phyloP scores from a whole-genome alignment of 2,329 filamentous ascomycete genomes.

The Cladosporium colombiae region DNA sequence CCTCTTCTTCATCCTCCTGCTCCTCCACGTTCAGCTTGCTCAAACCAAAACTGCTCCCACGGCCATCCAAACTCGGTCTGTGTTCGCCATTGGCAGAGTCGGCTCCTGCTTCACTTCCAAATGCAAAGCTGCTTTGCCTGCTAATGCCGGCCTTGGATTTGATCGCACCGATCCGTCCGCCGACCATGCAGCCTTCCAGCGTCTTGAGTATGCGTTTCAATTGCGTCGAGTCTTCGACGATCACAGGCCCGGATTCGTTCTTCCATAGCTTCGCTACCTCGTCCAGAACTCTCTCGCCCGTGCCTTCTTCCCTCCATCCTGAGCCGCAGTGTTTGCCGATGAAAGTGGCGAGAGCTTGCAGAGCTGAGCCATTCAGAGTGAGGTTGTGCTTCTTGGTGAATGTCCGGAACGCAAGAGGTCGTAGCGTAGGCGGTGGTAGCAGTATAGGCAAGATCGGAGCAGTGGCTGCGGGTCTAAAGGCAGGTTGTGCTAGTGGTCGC shows the following conservation, averaged over 20 bases:
- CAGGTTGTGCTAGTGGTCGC: conserved; percentile 48
- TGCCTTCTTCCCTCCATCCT: conserved; percentile 92
- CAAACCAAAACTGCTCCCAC: conserved; percentile 63
- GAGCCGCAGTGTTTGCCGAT: conserved; percentile 92
- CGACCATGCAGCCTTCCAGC: conserved; percentile 83
- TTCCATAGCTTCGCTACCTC: conserved; percentile 93
- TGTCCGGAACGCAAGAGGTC: conserved; percentile 88
- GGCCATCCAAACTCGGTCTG: conserved; percentile 52
- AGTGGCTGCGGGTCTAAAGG: conserved; percentile 53
- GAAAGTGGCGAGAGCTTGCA: conserved; percentile 83
- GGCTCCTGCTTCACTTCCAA: conserved; percentile 49
- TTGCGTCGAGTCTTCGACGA: conserved; percentile 75
- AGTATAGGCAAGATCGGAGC: conserved; percentile 80
- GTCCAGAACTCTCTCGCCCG: conserved; percentile 89
- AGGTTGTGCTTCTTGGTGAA: conserved; percentile 98
- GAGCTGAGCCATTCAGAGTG: conserved; percentile 82
- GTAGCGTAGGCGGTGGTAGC: conserved; percentile 79
- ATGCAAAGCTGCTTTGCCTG: conserved; percentile 64
- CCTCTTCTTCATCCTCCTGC: conserved; percentile 60
- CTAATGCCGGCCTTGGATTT: conserved; percentile 48
- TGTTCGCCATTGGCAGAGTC: conserved; percentile 22
- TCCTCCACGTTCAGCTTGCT: conserved; percentile 53
- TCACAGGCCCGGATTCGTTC: conserved; percentile 80
- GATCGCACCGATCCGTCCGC: conserved; percentile 66
- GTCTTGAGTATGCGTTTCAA: conserved; percentile 81